A percentile compares a stretch with the other conserved stretches of the same genome.
Conservation (phyloP, 768 basidiomycete species). For the Termitomyces sp. region DNA sequence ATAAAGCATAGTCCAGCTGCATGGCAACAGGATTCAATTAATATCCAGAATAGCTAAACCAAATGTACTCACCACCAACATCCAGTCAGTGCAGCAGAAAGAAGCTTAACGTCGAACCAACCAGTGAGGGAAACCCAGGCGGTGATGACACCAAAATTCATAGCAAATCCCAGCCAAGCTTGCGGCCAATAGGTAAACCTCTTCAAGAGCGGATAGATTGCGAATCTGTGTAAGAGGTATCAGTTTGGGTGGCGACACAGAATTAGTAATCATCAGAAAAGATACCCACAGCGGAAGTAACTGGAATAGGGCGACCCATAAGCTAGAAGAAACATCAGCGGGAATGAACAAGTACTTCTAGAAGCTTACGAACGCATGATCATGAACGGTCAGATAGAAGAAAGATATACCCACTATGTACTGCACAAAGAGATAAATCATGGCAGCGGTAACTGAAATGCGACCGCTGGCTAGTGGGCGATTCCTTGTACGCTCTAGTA, state of each 20-base stretch:
- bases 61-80: conserved; percentile 41
- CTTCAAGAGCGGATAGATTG: conserved; percentile 52
- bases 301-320: conserved; percentile 41
- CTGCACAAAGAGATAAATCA: conserved; percentile 36
- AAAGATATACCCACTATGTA: conserved; percentile 37
- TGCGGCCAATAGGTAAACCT: conserved; percentile 59
- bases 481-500: conserved; percentile 42
- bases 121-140: conserved; percentile 42
- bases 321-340: conserved; percentile 14
- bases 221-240: conserved; percentile 24
- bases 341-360: neutral
- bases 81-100: conserved; percentile 31
- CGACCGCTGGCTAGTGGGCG: conserved; percentile 49
- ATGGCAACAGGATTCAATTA: neutral
- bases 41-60: neutral
- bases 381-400: conserved; percentile 23
- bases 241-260: neutral
- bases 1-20: conserved; percentile 50
- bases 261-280: neutral
- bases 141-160: conserved; percentile 52
- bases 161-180: conserved; percentile 56
- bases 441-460: conserved; percentile 39
- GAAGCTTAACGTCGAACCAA: conserved; percentile 26
- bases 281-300: conserved; percentile 40
- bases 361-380: conserved; percentile 13